Base-by-base conservation (phyloP, 2,329 filamentous ascomycete species). In the Neocatenulostroma microsporum region DNA sequence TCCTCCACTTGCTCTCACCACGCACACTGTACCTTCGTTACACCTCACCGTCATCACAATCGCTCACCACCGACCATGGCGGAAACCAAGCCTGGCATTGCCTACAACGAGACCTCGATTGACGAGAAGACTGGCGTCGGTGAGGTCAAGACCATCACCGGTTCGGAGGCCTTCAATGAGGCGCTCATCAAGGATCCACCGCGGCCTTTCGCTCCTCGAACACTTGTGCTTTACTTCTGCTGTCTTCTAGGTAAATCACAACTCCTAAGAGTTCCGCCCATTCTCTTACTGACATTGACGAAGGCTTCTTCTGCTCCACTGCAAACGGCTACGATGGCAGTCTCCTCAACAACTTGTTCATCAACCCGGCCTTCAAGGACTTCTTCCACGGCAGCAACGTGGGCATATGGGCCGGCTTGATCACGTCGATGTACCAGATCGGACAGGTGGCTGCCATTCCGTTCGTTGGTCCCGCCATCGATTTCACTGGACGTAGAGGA, bases 271-370 rank as follows among this genome's bases (percentile, higher is more conserved):
- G n/a, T n/a, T n/a, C n/a, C n/a, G n/a, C n/a, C n/a, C n/a, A n/a
- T n/a, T n/a, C n/a, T n/a, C n/a, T n/a, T n/a, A n/a, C n/a, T n/a
- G n/a, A n/a, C n/a, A n/a, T n/a, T n/a, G n/a, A n/a, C n/a, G n/a
- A n/a, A n/a, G 64, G 61, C 21, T 68, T 63, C 49, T 61, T 66
- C 44, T 64, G 61, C 30, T 46, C 48, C 36, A 53, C 45, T 17
- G 45, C 50, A 39, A 74, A 75, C 53, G 73, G 73, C 19, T 77
- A 72, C 44, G 74, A 78, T 45, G 72, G 72, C 24, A 73, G 69
- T 19, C 64, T 79, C 33, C 72, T 76, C 49, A 69, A 68, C 39
- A 67, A 67, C 23, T 55, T 75, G 13, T 53, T 69, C 13, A 64
- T 67, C 25, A 74, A 75, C 57, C 59, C 58, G 19, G 44, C 49